Evolutionary conservation across 768 basidiomycete genomes (phyloP).

Genomic region (Galerina marginata): DNA sequence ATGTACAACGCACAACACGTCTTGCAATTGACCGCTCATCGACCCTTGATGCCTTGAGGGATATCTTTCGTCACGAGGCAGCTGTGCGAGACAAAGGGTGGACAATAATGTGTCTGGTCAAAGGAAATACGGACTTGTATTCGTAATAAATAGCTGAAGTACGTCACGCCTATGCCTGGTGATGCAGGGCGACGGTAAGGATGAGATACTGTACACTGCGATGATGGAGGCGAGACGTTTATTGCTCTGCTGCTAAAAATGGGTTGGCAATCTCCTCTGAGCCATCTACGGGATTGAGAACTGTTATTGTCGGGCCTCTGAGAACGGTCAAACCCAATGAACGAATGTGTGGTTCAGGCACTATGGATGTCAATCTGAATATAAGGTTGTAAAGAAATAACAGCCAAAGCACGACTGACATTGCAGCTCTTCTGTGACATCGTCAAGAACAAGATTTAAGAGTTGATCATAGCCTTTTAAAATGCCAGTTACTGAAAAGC

Average conservation of each 20-base stretch:
- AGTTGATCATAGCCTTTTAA: slow-evolving; percentile 97
- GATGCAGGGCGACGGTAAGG: slow-evolving; percentile 4
- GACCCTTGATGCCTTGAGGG: slow-evolving; percentile 9
- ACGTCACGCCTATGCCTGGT: slow-evolving; percentile 12
- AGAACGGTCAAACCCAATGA: slow-evolving; percentile 86
- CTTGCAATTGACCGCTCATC: slow-evolving; percentile 4
- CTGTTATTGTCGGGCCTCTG: slow-evolving; percentile 91
- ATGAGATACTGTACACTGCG: slow-evolving; percentile 5
- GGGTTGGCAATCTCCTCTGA: slow-evolving; percentile 94
- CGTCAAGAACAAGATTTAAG: slow-evolving; percentile 95
- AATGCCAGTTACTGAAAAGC: slow-evolving; percentile 76
- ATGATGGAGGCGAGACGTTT: slow-evolving; percentile 4
- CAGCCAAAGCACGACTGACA: slow-evolving; percentile 15
- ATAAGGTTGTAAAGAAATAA: not conserved
- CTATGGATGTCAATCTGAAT: slow-evolving; percentile 36
- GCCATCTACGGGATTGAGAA: slow-evolving; percentile 94
- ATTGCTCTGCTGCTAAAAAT: slow-evolving; percentile 74
- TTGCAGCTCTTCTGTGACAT: slow-evolving; percentile 78
- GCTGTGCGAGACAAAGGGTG: slow-evolving; percentile 5
- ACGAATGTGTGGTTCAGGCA: slow-evolving; percentile 68
- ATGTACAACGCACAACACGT: not conserved
- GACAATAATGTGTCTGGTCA: slow-evolving; percentile 4
- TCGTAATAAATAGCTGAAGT: slow-evolving; percentile 17
- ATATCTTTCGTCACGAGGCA: slow-evolving; percentile 3
- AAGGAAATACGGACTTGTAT: slow-evolving; percentile 16